These are phyloP conservation scores for Leptographium galeiforme DNA, from an alignment of 2,329 filamentous ascomycete genomes.

Conservation along the genomic window DNA sequence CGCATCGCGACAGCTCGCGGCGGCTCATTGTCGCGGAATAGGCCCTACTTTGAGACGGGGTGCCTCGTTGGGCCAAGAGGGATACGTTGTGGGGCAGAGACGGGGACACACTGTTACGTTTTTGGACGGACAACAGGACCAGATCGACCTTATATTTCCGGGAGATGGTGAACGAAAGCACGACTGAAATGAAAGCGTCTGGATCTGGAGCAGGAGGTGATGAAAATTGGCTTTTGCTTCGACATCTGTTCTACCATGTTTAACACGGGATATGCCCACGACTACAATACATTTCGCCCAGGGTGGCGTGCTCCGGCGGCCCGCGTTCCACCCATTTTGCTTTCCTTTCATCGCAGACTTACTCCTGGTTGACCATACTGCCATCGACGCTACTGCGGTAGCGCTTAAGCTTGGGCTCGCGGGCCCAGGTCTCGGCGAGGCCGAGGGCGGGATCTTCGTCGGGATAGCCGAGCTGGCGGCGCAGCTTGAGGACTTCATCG, in stretches of 20 bases:
- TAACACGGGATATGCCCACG: too few relatives aligned
- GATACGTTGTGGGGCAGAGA: neutral
- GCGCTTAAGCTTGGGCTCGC: conserved; percentile 31
- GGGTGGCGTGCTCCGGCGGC: too few relatives aligned
- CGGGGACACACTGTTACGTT: too few relatives aligned
- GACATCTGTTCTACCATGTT: too few relatives aligned
- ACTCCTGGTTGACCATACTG: conserved; percentile 28
- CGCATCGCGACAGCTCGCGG: conserved; percentile 11
- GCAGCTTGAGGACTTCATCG: conserved; percentile 66
- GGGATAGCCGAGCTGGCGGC: conserved; percentile 56
- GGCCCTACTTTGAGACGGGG: too few relatives aligned
- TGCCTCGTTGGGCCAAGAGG: neutral
- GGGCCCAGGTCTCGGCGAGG: conserved; percentile 68
- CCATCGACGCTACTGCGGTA: conserved; percentile 42
- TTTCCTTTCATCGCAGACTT: neutral
- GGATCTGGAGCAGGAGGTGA: too few relatives aligned
- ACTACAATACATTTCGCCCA: too few relatives aligned
- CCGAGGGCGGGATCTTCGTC: conserved; percentile 70
- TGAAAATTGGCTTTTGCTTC: too few relatives aligned
- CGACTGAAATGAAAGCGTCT: too few relatives aligned
- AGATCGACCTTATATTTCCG: too few relatives aligned
- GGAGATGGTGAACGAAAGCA: too few relatives aligned
- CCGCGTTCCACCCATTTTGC: neutral
- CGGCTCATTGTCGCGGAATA: neutral
- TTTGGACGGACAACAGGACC: too few relatives aligned